Percentiles rank a stretch among this genome's conserved stretches.
These are phyloP conservation scores for Xylaria castorea DNA, from an alignment of 495 filamentous ascomycete genomes.

Conservation along the genomic window DNA sequence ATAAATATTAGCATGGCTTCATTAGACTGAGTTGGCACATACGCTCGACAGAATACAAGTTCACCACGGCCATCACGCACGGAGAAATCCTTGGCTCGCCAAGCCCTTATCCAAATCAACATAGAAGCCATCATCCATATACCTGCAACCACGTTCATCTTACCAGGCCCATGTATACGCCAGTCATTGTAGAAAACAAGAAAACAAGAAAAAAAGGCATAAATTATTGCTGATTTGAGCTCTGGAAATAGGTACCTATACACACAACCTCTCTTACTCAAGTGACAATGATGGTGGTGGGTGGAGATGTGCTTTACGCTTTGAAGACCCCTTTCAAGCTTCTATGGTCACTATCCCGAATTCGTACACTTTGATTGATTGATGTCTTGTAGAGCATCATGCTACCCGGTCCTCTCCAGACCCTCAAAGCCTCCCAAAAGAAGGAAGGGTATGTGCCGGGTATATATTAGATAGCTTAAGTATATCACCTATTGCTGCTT, in stretches of 20 bases:
- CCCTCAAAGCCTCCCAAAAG: not conserved
- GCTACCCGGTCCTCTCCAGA: not conserved
- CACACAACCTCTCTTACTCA: conserved; percentile 34
- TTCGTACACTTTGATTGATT: conserved; percentile 35
- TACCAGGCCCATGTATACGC: not conserved
- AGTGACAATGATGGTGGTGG: not conserved
- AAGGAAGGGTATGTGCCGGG: not conserved
- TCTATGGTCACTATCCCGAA: conserved; percentile 36
- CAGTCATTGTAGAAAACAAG: not conserved
- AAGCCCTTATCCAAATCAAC: not conserved
- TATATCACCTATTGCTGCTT: conserved; percentile 66
- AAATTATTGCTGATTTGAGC: conserved; percentile 29
- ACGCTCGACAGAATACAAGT: not conserved
- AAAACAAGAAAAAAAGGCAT: not conserved
- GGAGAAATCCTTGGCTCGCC: not conserved
- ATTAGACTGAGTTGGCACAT: not conserved
- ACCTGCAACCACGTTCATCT: not conserved
- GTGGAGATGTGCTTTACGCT: conserved; percentile 25
- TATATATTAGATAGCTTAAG: not conserved
- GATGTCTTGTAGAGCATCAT: conserved; percentile 24
- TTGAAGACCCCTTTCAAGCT: conserved; percentile 31
- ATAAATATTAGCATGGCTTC: not conserved
- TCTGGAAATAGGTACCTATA: conserved; percentile 31
- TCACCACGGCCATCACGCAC: not conserved
- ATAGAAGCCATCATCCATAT: not conserved